Conservation (phyloP, 371 early-diverging fungal genomes). For the Mortierella sp. region DNA sequence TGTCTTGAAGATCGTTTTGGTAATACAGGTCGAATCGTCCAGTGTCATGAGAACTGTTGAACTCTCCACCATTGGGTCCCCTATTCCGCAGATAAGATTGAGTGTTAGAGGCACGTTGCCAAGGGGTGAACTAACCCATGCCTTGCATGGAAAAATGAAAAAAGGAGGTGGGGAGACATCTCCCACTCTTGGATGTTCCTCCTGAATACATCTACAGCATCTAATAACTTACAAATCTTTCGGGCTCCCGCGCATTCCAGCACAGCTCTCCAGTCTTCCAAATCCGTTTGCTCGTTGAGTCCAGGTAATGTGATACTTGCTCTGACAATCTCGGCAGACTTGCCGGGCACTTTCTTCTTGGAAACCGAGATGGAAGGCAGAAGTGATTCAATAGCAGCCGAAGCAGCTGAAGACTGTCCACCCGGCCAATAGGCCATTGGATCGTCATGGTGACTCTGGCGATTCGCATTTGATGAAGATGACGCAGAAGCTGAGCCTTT, state of each 20-base stretch:
- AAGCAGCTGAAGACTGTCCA: conserved; percentile 48
- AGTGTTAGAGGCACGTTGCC: neutral
- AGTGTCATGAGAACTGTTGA: conserved; percentile 52
- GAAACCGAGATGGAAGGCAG: conserved; percentile 45
- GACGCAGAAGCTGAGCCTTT: conserved; percentile 18
- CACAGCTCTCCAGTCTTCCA: conserved; percentile 55
- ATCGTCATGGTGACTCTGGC: conserved; percentile 26
- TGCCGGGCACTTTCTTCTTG: conserved; percentile 55
- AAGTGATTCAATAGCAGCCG: conserved; percentile 49
- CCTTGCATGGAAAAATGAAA: conserved; percentile 2
- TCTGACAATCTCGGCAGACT: conserved; percentile 54
- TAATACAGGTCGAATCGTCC: conserved; percentile 54
- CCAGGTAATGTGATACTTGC: conserved; percentile 52
- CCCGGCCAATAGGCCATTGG: conserved; percentile 18
- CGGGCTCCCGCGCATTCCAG: conserved; percentile 54
- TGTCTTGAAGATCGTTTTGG: conserved; percentile 54
- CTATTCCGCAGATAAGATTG: conserved; percentile 13
- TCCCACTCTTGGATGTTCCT: neutral
- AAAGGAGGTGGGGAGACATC: neutral
- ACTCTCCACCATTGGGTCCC: conserved; percentile 56
- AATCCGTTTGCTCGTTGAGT: conserved; percentile 51
- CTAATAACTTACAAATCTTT: conserved; percentile 42
- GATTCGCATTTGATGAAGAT: conserved; percentile 27
- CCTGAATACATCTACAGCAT: neutral
- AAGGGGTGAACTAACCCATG: too few species aligned